Evolutionary conservation across 1,284 basidiomycete genomes (phyloP).

Genomic region (Hemileia vastatrix): DNA sequence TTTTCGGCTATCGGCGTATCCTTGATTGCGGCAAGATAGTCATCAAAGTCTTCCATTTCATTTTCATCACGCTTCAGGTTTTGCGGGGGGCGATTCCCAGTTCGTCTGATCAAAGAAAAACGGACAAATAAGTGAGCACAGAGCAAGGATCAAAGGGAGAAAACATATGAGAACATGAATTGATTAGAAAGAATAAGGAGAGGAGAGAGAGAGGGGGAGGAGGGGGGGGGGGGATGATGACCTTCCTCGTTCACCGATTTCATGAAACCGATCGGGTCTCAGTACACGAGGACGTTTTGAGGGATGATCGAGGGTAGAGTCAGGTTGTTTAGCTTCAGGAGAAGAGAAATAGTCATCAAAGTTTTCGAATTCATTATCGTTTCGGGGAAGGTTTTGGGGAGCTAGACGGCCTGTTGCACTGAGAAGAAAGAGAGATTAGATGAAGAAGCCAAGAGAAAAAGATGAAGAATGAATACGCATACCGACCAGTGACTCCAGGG

Average conservation of each 20-base stretch:
- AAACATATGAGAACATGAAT: not conserved
- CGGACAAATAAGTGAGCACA: not conserved
- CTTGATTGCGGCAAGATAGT: slow-evolving; percentile 16
- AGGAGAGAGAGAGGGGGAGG: not conserved
- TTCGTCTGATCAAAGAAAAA: slow-evolving; percentile 5
- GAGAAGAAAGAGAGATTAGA: not conserved
- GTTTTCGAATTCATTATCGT: slow-evolving; percentile 17
- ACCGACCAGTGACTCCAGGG: not conserved
- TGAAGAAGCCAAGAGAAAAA: too few relatives aligned
- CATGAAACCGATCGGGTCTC: slow-evolving; percentile 18
- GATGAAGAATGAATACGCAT: too few relatives aligned
- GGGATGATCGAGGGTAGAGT: not conserved
- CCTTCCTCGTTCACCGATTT: slow-evolving; percentile 23
- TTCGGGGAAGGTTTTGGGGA: not conserved
- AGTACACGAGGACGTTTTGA: not conserved
- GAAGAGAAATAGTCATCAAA: slow-evolving; percentile 18
- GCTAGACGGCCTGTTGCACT: not conserved
- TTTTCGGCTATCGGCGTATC: slow-evolving; percentile 17
- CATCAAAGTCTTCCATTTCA: slow-evolving; percentile 20
- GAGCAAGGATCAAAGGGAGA: not conserved
- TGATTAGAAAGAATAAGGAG: not conserved
- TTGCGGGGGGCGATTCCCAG: slow-evolving; percentile 15
- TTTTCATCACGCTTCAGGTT: slow-evolving; percentile 6
- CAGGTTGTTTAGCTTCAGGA: not conserved
- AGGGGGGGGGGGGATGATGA: not conserved